Evolutionary conservation across 2,329 filamentous ascomycete species (phyloP).

Genomic region (Apiospora rasikravindrae): DNA sequence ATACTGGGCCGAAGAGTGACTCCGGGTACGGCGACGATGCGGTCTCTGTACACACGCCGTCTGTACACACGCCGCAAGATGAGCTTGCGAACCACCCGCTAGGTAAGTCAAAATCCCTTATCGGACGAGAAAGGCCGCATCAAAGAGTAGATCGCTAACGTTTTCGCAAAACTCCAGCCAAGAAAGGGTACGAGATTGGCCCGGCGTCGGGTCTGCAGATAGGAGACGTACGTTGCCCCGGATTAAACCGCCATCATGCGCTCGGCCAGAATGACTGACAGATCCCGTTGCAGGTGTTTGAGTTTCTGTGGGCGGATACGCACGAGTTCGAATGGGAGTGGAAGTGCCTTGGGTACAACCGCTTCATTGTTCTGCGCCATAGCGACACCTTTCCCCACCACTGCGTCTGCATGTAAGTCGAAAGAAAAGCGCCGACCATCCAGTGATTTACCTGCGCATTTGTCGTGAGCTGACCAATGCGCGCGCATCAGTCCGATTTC

Average conservation of each 20-base stretch:
- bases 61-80: not conserved
- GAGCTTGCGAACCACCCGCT: not conserved
- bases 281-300: conserved; percentile 37
- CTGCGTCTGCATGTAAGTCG: conserved; percentile 44
- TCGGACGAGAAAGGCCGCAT: not conserved
- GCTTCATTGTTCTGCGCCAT: conserved; percentile 44
- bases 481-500: conserved; percentile 38
- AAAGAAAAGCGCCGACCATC: not conserved
- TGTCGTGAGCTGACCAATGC: not conserved
- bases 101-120: conserved; percentile 6
- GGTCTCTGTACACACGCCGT: not conserved
- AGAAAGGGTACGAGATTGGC: conserved; percentile 43
- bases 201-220: conserved; percentile 41
- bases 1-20: conserved; percentile 17
- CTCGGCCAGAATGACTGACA: conserved; percentile 21
- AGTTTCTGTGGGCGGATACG: conserved; percentile 45
- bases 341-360: conserved; percentile 44
- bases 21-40: conserved; percentile 19
- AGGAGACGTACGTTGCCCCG: conserved; percentile 39
- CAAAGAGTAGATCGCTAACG: not conserved
- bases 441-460: not conserved
- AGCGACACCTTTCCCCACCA: conserved; percentile 43
- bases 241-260: not conserved
- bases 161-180: conserved; percentile 30
- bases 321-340: conserved; percentile 44